Evolutionary conservation across 352 stramenopile species (phyloP).

Genomic region (Plasmopara muralis): DNA sequence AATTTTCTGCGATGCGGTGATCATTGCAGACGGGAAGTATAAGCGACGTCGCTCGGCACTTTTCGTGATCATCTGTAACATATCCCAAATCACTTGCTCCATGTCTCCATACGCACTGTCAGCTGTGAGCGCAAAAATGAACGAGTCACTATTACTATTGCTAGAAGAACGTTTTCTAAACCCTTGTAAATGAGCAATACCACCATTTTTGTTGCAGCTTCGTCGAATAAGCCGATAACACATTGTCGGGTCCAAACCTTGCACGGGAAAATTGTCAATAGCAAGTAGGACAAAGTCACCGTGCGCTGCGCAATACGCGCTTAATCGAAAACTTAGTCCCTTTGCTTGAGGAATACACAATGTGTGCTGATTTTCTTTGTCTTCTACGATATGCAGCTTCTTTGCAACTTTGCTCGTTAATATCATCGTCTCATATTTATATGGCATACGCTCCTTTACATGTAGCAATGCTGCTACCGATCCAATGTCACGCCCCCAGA

Average conservation of each 20-base stretch:
- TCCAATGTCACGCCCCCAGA: slow-evolving; percentile 68
- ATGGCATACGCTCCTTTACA: slow-evolving; percentile 32
- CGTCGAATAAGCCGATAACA: slow-evolving; percentile 37
- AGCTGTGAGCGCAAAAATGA: slow-evolving; percentile 52
- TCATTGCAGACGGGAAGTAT: slow-evolving; percentile 56
- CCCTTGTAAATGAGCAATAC: slow-evolving; percentile 17
- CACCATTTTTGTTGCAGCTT: slow-evolving; percentile 15
- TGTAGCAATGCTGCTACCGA: slow-evolving; percentile 47
- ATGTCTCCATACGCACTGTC: slow-evolving; percentile 73
- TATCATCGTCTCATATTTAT: slow-evolving; percentile 43
- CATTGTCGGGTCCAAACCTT: slow-evolving; percentile 28
- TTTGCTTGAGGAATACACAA: slow-evolving; percentile 42
- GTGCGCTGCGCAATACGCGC: slow-evolving; percentile 43
- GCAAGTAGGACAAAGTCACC: slow-evolving; percentile 67
- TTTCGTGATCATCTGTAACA: slow-evolving; percentile 59
- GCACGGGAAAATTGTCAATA: slow-evolving; percentile 40
- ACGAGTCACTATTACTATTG: slow-evolving; percentile 25
- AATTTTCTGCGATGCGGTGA: slow-evolving; percentile 60
- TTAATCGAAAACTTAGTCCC: slow-evolving; percentile 49
- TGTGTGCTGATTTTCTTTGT: slow-evolving; percentile 27
- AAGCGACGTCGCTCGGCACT: slow-evolving; percentile 65
- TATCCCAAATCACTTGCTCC: slow-evolving; percentile 69
- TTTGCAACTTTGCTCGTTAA: slow-evolving; percentile 30
- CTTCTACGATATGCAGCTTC: slow-evolving; percentile 44
- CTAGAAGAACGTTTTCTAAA: slow-evolving; percentile 19